Percentiles rank a stretch among this genome's conserved stretches.
These are phyloP conservation scores for Microdochium bolleyi DNA, from an alignment of 2,329 filamentous ascomycete species.

Conservation along the genomic window DNA sequence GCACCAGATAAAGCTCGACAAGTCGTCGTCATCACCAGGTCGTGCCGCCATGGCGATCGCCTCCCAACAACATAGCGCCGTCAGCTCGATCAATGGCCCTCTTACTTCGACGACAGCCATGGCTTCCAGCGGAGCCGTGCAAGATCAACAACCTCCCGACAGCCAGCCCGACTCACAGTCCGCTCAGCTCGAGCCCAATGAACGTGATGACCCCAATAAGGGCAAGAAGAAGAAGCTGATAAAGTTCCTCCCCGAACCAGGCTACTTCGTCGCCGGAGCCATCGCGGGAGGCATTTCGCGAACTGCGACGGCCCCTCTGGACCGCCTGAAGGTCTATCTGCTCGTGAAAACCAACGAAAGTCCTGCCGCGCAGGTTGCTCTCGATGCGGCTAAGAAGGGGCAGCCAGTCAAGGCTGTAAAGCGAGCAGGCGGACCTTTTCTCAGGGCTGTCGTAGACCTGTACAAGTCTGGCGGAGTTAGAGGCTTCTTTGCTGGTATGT, in stretches of 20 bases:
- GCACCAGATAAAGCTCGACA: conserved; percentile 12
- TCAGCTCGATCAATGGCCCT: not conserved
- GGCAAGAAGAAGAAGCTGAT: conserved; percentile 47
- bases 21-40: not conserved
- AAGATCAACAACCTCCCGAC: not conserved
- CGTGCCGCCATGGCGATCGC: not conserved
- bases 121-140: not conserved
- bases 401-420: conserved; percentile 56
- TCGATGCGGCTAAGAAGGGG: conserved; percentile 63
- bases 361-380: conserved; percentile 43
- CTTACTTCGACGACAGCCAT: not conserved
- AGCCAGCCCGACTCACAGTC: conserved; percentile 1
- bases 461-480: conserved; percentile 81
- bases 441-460: conserved; percentile 66
- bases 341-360: conserved; percentile 70
- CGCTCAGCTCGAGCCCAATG: conserved; percentile 7
- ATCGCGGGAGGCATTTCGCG: conserved; percentile 90
- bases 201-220: conserved; percentile 11
- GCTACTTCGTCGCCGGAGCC: conserved; percentile 96
- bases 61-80: not conserved
- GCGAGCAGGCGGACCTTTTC: conserved; percentile 61
- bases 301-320: conserved; percentile 90
- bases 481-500: conserved; percentile 85
- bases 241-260: conserved; percentile 74
- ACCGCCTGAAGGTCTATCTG: conserved; percentile 94